Evolutionary conservation across 2,329 filamentous ascomycete genomes (phyloP), one percentile per base, ranked within the genome.

Genomic region (Colletotrichum tropicicola): DNA sequence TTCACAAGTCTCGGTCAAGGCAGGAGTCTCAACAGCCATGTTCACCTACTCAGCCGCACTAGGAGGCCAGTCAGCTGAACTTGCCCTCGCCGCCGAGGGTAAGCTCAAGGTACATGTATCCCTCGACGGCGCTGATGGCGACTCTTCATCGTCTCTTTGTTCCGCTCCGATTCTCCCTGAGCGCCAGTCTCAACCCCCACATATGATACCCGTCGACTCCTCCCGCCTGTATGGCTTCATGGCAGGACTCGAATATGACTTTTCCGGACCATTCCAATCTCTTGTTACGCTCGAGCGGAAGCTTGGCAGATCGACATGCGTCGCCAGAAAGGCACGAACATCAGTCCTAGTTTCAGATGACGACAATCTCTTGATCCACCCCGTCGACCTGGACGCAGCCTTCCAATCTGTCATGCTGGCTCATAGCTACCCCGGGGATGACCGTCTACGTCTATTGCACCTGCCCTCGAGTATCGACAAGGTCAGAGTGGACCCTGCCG

Each of bases 361-460:
- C 27, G 17, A 41, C 61, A 4, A 28, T 27, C 25, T 54, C 48
- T 56, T 78, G 6, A 66, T 78, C 2, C 76, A 79, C 52, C 77
- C 77, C 0, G 69, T 55, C 2, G 59, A 65, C 13, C 70, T 80
- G 0, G 77, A 79, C 52, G 70, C 68, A 1, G 71, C 74, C 1
- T 69, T 80, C 61, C 78, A 80, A 65, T 45, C 71, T 3, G 41
- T 67, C 21, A 62, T 78, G 9, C 57, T 74, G 3, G 75, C 77
- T 7, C 73, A 68, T 56, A 66, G 69, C 19, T 68, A 61, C 17
- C 77, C 77, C 2, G 70, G 68, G 1, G 73, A 75, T 57, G 73
- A 70, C 3, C 66, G 71, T 10, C 67, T 79, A 7, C 73, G 72
- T 67, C 58, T 71, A 4, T 58, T 74, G 10, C 71, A 75, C 52